These are phyloP conservation scores for Tolypocladium pustulatum DNA, from an alignment of 2,329 filamentous ascomycete species.

Conservation along the genomic window DNA sequence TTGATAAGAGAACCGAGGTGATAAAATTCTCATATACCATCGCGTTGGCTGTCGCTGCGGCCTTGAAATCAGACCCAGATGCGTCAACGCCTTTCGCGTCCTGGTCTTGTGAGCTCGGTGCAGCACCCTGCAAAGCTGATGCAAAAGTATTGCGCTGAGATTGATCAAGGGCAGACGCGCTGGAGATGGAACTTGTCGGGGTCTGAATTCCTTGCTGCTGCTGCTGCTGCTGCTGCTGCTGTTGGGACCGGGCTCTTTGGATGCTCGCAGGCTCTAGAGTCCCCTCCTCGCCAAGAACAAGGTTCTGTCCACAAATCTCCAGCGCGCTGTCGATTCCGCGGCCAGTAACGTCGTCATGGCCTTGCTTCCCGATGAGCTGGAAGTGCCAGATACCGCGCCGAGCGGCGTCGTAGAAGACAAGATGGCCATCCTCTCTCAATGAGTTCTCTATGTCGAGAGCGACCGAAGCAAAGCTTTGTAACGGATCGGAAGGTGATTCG, in stretches of 20 bases:
- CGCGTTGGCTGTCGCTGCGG: slow-evolving; percentile 19
- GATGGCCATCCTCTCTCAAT: slow-evolving; percentile 40
- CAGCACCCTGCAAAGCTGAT: slow-evolving; percentile 4
- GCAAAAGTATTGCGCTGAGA: slow-evolving; percentile 13
- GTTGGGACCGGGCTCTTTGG: slow-evolving; percentile 28
- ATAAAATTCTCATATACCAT: slow-evolving; percentile 45
- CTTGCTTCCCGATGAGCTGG: slow-evolving; percentile 33
- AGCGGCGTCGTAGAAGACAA: slow-evolving; percentile 40
- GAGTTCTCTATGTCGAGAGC: slow-evolving; percentile 40
- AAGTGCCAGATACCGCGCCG: slow-evolving; percentile 46
- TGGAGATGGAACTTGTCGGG: slow-evolving; percentile 35
- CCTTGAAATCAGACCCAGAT: slow-evolving; percentile 10
- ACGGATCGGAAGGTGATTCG: slow-evolving; percentile 33
- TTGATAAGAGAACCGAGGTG: slow-evolving; percentile 37
- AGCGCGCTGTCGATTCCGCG: slow-evolving; percentile 26
- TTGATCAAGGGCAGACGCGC: slow-evolving; percentile 27
- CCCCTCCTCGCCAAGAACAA: slow-evolving; percentile 38
- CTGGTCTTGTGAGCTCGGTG: slow-evolving; percentile 10
- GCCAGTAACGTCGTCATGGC: slow-evolving; percentile 12
- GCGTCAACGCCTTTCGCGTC: slow-evolving; percentile 19
- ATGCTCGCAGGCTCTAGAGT: slow-evolving; percentile 38
- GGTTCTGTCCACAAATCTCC: slow-evolving; percentile 31
- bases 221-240: slow-evolving; percentile 26
- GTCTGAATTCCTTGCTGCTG: slow-evolving; percentile 31
- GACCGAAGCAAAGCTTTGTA: slow-evolving; percentile 32